Evolutionary conservation across 805 yeast species (phyloP), one percentile per base, ranked within the genome.

Genomic region (Ogataea neopini): DNA sequence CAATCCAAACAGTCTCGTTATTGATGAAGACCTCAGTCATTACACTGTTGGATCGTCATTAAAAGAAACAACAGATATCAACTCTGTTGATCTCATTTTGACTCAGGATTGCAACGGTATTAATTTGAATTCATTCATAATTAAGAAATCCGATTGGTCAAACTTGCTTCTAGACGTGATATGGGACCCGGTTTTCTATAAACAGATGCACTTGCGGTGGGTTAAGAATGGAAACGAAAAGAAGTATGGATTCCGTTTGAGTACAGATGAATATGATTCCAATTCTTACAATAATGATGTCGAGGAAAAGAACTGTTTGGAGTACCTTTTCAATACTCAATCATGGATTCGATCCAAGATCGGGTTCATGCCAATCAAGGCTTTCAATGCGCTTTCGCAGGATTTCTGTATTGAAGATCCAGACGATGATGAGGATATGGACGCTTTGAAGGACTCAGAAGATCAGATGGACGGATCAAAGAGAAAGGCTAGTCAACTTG

Each of bases 51-150:
- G 61, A 7, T 50, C 58, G 3, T 51, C 60, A 10, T 47, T 53
- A 30, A 50, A 58, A 30, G 62, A 53, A 22, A 56, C 60, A 14
- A 47, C 30, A 6, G 57, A 53, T 41, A 56, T 62, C n/a, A 64
- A 71, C 49, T 66, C 73, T 8, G 48, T 71, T 10, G 72, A 71
- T 50, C 49, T 71, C 44, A 59, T 72, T 17, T 38, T 72, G 22
- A 56, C 73, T 0, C 74, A 71, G 53, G 76, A 72, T 53, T 72
- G 75, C 53, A 66, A 68, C 52, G 76, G 76, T 2, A 69, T 72
- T 52, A 72, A 68, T 53, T 48, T 72, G 40, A 68, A 70, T 45
- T 70, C 74, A 3, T 72, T 72, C 49, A 54, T 72, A 17, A 59
- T 72, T 25, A 65, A 64, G 39, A 71, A 67, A 53, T 64, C 72